A percentile compares a stretch with the other conserved stretches of the same genome.
These are phyloP conservation scores for Ramalina intermedia DNA, from an alignment of 495 filamentous ascomycete species.

Conservation along the genomic window DNA sequence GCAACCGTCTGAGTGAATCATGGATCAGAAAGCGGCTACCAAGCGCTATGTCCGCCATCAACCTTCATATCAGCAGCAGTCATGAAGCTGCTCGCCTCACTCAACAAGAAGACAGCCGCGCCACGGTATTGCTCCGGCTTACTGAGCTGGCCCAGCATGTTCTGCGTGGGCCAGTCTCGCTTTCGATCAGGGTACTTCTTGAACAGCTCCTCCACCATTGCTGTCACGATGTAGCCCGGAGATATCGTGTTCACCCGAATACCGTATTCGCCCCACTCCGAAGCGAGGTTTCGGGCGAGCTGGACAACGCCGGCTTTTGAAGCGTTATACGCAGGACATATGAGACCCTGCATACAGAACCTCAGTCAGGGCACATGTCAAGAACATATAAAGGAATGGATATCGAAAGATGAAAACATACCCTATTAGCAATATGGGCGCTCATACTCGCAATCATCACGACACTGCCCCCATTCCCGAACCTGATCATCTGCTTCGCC, in stretches of 20 bases:
- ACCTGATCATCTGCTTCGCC: slow-evolving; percentile 63
- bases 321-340: slow-evolving; percentile 76
- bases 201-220: slow-evolving; percentile 74
- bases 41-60: slow-evolving; percentile 69
- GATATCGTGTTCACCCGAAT: slow-evolving; percentile 95
- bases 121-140: slow-evolving; percentile 68
- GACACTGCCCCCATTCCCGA: slow-evolving; percentile 57
- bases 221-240: slow-evolving; percentile 89
- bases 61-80: slow-evolving; percentile 67
- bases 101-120: slow-evolving; percentile 71
- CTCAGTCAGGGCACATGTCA: neutral
- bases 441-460: slow-evolving; percentile 64
- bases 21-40: slow-evolving; percentile 31
- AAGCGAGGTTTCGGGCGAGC: slow-evolving; percentile 69
- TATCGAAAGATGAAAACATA: slow-evolving; percentile 17
- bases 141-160: slow-evolving; percentile 76
- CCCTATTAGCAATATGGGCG: slow-evolving; percentile 51
- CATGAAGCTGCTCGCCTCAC: slow-evolving; percentile 81
- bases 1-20: neutral
- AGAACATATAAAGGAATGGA: neutral
- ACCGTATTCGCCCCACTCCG: slow-evolving; percentile 72
- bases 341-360: slow-evolving; percentile 38
- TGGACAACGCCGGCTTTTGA: slow-evolving; percentile 82
- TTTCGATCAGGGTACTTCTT: slow-evolving; percentile 58
- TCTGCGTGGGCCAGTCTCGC: slow-evolving; percentile 68